Percentiles rank a stretch among this genome's conserved stretches.
Evolutionary conservation across 495 filamentous ascomycete genomes (phyloP).

Genomic region (Hypomontagnella monticulosa): DNA sequence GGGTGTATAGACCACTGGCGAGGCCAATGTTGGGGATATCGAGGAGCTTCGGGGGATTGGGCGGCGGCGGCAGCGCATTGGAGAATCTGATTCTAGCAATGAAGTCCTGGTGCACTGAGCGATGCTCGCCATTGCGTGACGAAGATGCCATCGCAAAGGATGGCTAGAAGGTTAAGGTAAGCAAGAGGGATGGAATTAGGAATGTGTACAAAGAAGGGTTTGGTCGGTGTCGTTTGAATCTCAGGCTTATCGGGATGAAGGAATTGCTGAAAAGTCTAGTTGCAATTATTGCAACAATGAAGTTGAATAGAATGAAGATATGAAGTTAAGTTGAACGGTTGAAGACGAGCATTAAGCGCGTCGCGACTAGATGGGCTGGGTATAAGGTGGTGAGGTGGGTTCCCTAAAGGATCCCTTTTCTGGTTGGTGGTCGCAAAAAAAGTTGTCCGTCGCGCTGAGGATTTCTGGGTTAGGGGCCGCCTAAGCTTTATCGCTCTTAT

Average conservation of each 20-base stretch:
- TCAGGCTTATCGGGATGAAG: too few relatives aligned
- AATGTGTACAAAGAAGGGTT: background rate
- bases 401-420: too few relatives aligned
- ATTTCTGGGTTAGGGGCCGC: background rate
- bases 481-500: constrained; percentile 25
- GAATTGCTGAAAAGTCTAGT: too few relatives aligned
- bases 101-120: constrained; percentile 89
- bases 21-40: constrained; percentile 94
- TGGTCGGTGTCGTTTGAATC: background rate
- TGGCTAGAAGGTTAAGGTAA: constrained; percentile 27
- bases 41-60: constrained; percentile 93
- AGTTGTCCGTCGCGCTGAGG: constrained; percentile 6
- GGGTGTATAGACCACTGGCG: constrained; percentile 81
- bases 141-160: constrained; percentile 54
- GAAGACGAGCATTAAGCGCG: background rate
- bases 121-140: constrained; percentile 59
- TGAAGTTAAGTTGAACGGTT: background rate
- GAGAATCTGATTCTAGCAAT: constrained; percentile 94
- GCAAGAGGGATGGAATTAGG: background rate
- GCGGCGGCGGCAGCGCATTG: constrained; percentile 92
- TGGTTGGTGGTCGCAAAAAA: constrained; percentile 14
- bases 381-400: too few relatives aligned
- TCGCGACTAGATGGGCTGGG: background rate
- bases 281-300: too few relatives aligned
- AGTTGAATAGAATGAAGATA: background rate